These are phyloP conservation scores for Saccharomycopsis sp. DNA, from an alignment of 805 yeast genomes.

Conservation along the genomic window DNA sequence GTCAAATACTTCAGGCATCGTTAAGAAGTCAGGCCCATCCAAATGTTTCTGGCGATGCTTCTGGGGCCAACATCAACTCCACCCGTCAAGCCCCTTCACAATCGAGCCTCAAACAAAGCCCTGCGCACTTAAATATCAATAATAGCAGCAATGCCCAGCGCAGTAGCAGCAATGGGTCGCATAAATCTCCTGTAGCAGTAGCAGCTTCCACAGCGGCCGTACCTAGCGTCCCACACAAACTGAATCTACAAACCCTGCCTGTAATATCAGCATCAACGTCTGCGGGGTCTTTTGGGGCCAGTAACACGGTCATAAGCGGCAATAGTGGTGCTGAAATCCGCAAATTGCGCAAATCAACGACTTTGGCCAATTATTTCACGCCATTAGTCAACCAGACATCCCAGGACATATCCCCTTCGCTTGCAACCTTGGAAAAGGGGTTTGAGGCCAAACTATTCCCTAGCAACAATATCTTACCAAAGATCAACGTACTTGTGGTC, in stretches of 20 bases:
- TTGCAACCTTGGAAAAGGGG: slow-evolving; percentile 22
- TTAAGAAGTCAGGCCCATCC: no score
- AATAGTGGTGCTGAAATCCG: neutral
- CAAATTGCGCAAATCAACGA: neutral
- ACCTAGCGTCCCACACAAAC: neutral
- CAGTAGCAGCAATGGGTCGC: neutral
- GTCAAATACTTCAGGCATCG: no score
- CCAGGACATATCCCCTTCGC: slow-evolving; percentile 16
- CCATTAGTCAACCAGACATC: slow-evolving; percentile 10
- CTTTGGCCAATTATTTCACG: neutral
- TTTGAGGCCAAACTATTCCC: slow-evolving; percentile 18
- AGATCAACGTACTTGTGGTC: slow-evolving; percentile 84
- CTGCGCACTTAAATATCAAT: no score
- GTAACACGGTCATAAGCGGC: neutral
- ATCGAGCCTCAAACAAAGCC: no score
- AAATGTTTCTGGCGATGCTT: no score
- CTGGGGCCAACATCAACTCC: no score
- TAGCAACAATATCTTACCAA: slow-evolving; percentile 62
- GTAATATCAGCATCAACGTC: neutral
- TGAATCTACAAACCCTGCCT: neutral
- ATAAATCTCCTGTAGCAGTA: neutral
- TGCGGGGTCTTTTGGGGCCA: neutral
- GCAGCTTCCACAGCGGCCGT: slow-evolving; percentile 1
- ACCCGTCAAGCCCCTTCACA: no score
- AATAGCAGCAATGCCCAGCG: neutral